phyloP scores from a whole-genome alignment of 2,329 filamentous ascomycete species.

The Trichoderma semiorbis region DNA sequence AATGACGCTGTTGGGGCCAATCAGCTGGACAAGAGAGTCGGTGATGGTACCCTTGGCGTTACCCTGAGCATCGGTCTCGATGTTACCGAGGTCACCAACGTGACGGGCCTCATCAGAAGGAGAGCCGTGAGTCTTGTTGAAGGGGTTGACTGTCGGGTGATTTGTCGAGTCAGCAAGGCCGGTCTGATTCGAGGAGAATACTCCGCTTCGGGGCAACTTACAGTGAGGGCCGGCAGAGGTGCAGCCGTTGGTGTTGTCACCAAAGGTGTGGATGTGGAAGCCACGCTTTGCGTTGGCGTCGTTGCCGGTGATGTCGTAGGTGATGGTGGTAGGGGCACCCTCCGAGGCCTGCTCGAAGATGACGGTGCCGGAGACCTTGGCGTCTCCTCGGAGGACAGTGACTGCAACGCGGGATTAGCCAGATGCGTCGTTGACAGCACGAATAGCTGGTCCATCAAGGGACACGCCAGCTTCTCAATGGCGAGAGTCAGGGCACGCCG shows the following conservation, averaged over 20 bases:
- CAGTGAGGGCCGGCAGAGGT: conserved; percentile 97
- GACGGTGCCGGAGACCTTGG: conserved; percentile 89
- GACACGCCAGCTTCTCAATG: conserved; percentile 21
- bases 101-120: conserved; percentile 81
- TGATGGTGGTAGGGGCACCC: conserved; percentile 76
- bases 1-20: conserved; percentile 90
- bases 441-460: conserved; percentile 31
- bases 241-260: conserved; percentile 99
- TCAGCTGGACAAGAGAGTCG: conserved; percentile 89
- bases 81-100: conserved; percentile 96
- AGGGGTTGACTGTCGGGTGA: conserved; percentile 77
- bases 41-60: conserved; percentile 76
- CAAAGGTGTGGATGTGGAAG: conserved; percentile 98
- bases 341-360: conserved; percentile 91
- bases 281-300: conserved; percentile 94
- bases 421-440: not conserved
- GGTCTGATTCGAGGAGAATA: no score
- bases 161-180: conserved; percentile 15
- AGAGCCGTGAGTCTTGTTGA: conserved; percentile 86
- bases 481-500: not conserved
- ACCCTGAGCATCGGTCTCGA: conserved; percentile 90
- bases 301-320: conserved; percentile 89
- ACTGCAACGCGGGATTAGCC: conserved; percentile 53
- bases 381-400: conserved; percentile 95
- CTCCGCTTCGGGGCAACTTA: conserved; percentile 45